A percentile compares a stretch with the other conserved stretches of the same genome.
Evolutionary conservation across 345 rosid species (phyloP).

Genomic region (Kandelia obovata): DNA sequence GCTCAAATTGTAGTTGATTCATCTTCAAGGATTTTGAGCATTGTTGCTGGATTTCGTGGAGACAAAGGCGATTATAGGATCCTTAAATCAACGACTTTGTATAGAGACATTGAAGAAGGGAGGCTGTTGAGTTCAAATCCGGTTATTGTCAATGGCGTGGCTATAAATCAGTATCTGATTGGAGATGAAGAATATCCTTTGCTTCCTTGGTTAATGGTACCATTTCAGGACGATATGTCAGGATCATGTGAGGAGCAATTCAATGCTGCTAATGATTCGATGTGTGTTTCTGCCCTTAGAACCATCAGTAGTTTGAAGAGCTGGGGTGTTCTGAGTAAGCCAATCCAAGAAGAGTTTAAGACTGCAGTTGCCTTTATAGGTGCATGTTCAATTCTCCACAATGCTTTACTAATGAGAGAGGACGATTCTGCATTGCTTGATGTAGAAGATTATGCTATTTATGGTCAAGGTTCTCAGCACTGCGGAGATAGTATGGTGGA

Average conservation of each 20-base stretch:
- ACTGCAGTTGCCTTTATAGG: conserved; percentile 50
- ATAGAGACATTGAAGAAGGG: conserved; percentile 41
- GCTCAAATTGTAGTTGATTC: conserved; percentile 63
- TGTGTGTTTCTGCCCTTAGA: conserved; percentile 36
- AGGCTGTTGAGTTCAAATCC: conserved; percentile 35
- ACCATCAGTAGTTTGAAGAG: conserved; percentile 50
- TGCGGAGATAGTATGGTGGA: conserved; percentile 20
- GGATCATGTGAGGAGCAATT: conserved; percentile 41
- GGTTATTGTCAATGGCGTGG: conserved; percentile 28
- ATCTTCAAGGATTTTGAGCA: conserved; percentile 46
- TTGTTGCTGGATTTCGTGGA: conserved; percentile 53
- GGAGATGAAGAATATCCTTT: conserved; percentile 53
- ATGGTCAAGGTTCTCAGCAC: conserved; percentile 19
- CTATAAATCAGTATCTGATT: conserved; percentile 44
- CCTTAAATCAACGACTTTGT: conserved; percentile 47
- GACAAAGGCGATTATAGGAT: conserved; percentile 36
- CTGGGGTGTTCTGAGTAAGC: conserved; percentile 53
- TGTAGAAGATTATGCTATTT: conserved; percentile 25
- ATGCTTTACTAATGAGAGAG: conserved; percentile 56
- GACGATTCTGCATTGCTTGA: conserved; percentile 52
- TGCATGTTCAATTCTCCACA: conserved; percentile 64
- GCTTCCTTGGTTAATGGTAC: conserved; percentile 71
- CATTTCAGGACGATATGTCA: conserved; percentile 31
- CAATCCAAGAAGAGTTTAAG: conserved; percentile 51
- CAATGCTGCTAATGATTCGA: conserved; percentile 32